Conservation (phyloP, 2,329 filamentous ascomycete genomes). For the Penicillium sp. region DNA sequence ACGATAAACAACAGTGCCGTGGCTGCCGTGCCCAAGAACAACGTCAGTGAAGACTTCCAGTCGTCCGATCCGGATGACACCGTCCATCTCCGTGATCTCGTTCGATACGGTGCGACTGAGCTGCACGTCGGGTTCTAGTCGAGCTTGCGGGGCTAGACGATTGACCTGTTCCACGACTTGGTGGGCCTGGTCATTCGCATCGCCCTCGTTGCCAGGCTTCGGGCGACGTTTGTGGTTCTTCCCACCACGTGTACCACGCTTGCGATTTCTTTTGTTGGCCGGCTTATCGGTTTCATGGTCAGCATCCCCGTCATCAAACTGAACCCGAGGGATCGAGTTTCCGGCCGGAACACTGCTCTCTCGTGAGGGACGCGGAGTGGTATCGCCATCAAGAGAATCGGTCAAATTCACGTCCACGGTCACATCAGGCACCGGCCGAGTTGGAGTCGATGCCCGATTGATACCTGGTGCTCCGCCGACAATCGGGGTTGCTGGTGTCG, state of each 20-base stretch:
- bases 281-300: slow-evolving; percentile 48
- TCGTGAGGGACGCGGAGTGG: slow-evolving; percentile 31
- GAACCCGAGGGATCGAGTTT: slow-evolving; percentile 35
- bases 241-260: slow-evolving; percentile 67
- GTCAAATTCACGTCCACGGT: slow-evolving; percentile 32
- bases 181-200: slow-evolving; percentile 58
- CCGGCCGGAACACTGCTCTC: slow-evolving; percentile 18
- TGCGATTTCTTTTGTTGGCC: slow-evolving; percentile 63
- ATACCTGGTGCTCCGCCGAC: slow-evolving; percentile 24
- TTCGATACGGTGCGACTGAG: slow-evolving; percentile 54
- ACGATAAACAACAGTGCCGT: slow-evolving; percentile 93
- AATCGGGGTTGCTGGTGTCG: slow-evolving; percentile 41
- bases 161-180: slow-evolving; percentile 59
- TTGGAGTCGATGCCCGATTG: slow-evolving; percentile 27
- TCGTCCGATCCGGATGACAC: slow-evolving; percentile 60
- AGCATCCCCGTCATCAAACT: slow-evolving; percentile 42
- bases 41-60: slow-evolving; percentile 60
- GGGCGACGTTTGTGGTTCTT: slow-evolving; percentile 58
- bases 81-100: slow-evolving; percentile 59
- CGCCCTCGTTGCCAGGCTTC: slow-evolving; percentile 55
- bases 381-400: slow-evolving; percentile 21
- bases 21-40: slow-evolving; percentile 74
- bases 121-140: slow-evolving; percentile 62
- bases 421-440: slow-evolving; percentile 26
- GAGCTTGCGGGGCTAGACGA: slow-evolving; percentile 39